Evolutionary conservation across 768 basidiomycete genomes (phyloP).

Genomic region (Amyloporia xantha): DNA sequence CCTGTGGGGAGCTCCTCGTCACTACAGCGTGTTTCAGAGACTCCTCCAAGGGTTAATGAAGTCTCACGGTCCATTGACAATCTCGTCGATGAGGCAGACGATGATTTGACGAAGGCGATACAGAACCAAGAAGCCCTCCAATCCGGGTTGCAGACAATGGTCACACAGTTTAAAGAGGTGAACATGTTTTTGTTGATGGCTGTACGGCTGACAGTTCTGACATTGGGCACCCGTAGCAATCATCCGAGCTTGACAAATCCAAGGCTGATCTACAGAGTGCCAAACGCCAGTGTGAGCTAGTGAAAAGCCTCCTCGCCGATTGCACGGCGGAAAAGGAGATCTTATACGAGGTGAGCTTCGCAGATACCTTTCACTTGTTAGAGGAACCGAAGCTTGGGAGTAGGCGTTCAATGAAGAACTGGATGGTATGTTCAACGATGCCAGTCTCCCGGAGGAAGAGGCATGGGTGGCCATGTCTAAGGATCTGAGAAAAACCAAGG

Average conservation of each 20-base stretch:
- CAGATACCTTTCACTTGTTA: neutral
- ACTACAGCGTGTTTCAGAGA: slow-evolving; percentile 12
- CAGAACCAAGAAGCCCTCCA: slow-evolving; percentile 52
- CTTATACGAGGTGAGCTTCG: slow-evolving; percentile 75
- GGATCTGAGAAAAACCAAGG: slow-evolving; percentile 72
- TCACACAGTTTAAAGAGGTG: slow-evolving; percentile 56
- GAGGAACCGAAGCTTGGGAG: too few relatives aligned
- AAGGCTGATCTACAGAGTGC: slow-evolving; percentile 60
- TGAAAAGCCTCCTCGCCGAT: slow-evolving; percentile 72
- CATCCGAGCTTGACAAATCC: slow-evolving; percentile 54
- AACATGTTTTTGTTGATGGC: slow-evolving; percentile 10
- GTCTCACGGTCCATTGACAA: slow-evolving; percentile 43
- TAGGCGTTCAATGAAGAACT: slow-evolving; percentile 94
- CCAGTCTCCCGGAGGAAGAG: slow-evolving; percentile 73
- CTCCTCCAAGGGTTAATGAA: slow-evolving; percentile 23
- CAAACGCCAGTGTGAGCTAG: slow-evolving; percentile 70
- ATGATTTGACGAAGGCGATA: slow-evolving; percentile 42
- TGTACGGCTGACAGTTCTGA: neutral
- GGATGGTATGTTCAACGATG: slow-evolving; percentile 85
- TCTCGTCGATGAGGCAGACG: slow-evolving; percentile 52
- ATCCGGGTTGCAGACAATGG: slow-evolving; percentile 41
- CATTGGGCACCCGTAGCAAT: slow-evolving; percentile 36
- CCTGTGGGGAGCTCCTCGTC: slow-evolving; percentile 13
- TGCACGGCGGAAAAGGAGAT: slow-evolving; percentile 84
- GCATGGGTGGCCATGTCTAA: slow-evolving; percentile 69